phyloP scores from a whole-genome alignment of 805 yeast genomes.

The Yarrowia sp. region DNA sequence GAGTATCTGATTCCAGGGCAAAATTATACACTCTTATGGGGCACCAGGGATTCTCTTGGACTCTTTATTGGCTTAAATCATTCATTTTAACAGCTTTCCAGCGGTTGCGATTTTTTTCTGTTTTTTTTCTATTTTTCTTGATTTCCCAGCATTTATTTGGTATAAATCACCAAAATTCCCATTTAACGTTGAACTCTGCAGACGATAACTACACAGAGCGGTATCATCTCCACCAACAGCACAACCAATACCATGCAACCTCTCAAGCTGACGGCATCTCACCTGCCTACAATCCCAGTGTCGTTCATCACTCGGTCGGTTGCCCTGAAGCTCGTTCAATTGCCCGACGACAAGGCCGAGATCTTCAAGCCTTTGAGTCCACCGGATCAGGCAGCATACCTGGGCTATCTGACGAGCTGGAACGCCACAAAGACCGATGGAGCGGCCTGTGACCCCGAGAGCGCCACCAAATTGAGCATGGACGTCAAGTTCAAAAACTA shows the following conservation, averaged over 20 bases:
- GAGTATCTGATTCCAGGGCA: too few species aligned
- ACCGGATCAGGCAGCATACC: not conserved
- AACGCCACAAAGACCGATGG: slow-evolving; percentile 8
- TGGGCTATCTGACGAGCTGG: not conserved
- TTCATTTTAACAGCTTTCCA: too few species aligned
- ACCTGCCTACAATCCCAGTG: not conserved
- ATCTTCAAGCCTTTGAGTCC: not conserved
- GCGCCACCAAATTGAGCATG: slow-evolving; percentile 4
- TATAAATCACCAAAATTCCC: too few species aligned
- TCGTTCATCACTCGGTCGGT: slow-evolving; percentile 5
- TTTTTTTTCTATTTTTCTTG: too few species aligned
- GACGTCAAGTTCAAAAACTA: slow-evolving; percentile 23
- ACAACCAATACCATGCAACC: not conserved
- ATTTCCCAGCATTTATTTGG: too few species aligned
- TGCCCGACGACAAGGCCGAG: slow-evolving; percentile 17
- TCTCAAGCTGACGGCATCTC: not conserved
- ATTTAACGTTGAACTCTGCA: too few species aligned
- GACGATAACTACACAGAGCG: too few species aligned
- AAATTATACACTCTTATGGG: too few species aligned
- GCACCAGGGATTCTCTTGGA: too few species aligned
- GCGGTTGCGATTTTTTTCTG: too few species aligned
- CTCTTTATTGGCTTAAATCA: too few species aligned
- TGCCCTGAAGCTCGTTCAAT: slow-evolving; percentile 7
- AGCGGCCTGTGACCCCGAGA: not conserved
- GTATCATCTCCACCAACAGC: not conserved